Base-by-base conservation (phyloP, 2,329 filamentous ascomycete species). In the Akanthomyces uredinophilus region DNA sequence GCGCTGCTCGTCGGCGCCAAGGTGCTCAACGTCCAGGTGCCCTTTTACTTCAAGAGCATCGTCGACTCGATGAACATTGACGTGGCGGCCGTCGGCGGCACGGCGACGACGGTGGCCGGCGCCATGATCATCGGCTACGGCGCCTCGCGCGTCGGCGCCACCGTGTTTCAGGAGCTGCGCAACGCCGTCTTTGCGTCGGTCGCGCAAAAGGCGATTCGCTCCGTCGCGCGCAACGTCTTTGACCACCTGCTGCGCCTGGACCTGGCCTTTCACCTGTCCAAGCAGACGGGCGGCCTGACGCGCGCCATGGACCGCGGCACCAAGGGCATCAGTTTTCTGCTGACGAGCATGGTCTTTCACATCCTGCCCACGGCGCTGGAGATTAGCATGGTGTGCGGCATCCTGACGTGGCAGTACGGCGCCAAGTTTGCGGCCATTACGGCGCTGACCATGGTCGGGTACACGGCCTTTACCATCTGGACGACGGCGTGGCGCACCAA, bases 341-440 rank as follows among this genome's bases (percentile, higher is more conserved):
- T 99, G 66, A 96, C 92, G 0, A 97, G 93, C 68, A 99, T 99
- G 94, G 92, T 99, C 35, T 98, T 99, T 70, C 95, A 99, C 73
- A 89, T 99, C 62, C 84, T 98, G 18, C 95, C 95, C 0, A 99
- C 94, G 0, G 91, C 92, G 0, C 78, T 99, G 37, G 95, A 99
- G 73, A 99, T 99, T 65, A 87, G 88, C 63, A 88, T 99, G 81
- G 95, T 99, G 1, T 99, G 95, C 72, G 92, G 93, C 64, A 98
- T 99, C 64, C 77, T 99, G 72, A 98, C 94, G 0, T 98, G 94
- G 76, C 92, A 98, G 75, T 99, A 97, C 72, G 95, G 95, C 43
- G 83, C 86, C 66, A 87, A 93, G 69, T 99, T 98, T 72, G 95
- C 96, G 5, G 88, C 90, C 64, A 93, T 99, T 65, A 99, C 95